Evolutionary conservation across 768 basidiomycete genomes (phyloP).

Genomic region (Mycena sanguinolenta): DNA sequence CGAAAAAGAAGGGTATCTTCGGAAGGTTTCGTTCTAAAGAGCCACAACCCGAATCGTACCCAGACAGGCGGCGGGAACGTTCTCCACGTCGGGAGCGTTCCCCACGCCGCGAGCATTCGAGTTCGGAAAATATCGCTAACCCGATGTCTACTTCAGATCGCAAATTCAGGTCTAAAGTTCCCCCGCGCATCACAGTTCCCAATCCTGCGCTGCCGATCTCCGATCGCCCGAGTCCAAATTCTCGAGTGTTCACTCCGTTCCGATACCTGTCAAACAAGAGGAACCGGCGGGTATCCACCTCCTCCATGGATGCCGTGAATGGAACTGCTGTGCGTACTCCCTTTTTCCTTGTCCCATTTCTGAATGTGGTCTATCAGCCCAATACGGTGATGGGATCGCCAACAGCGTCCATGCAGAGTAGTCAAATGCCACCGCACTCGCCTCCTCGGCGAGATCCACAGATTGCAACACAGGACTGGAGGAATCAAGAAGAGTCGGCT

Average conservation of each 20-base stretch:
- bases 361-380: constrained; percentile 55
- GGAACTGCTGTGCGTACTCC: constrained; percentile 78
- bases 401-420: constrained; percentile 76
- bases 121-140: constrained; percentile 34
- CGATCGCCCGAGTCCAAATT: constrained; percentile 55
- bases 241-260: constrained; percentile 73
- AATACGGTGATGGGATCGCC: constrained; percentile 85
- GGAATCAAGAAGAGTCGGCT: constrained; percentile 72
- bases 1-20: constrained; percentile 50
- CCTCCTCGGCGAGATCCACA: constrained; percentile 76
- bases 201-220: constrained; percentile 48
- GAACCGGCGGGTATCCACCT: constrained; percentile 77
- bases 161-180: constrained; percentile 22
- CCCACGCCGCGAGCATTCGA: constrained; percentile 21
- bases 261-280: constrained; percentile 70
- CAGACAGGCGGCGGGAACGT: constrained; percentile 27
- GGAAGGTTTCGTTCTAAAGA: constrained; percentile 47
- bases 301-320: constrained; percentile 83
- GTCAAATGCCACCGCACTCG: constrained; percentile 64
- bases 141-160: constrained; percentile 31
- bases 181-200: constrained; percentile 35
- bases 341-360: constrained; percentile 21
- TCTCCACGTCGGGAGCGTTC: too few relatives aligned
- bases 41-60: background rate
- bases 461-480: constrained; percentile 78